Base-by-base conservation (phyloP, 305 asterid species). In the Withania somnifera region DNA sequence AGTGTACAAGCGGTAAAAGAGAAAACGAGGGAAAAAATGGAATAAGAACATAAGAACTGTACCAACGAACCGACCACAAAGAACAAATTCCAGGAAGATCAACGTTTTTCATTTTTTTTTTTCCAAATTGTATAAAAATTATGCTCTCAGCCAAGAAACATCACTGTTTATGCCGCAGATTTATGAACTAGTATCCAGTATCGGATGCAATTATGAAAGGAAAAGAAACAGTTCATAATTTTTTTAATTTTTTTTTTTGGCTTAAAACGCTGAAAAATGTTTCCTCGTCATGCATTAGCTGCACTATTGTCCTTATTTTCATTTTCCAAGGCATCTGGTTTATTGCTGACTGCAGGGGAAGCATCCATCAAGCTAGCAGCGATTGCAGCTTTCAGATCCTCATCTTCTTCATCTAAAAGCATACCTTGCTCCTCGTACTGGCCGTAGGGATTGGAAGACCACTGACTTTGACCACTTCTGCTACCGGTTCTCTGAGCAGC, bases 331-430 rank as follows among this genome's bases (percentile, higher is more conserved):
- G 73, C 22, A 42, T 82, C 85, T 45, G 87, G 80, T 75, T 75
- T 75, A 76, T 0, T 38, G 83, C 78, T 64, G 61, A 50, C 54
- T 5, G 84, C 85, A 2, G 90, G 85, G n/a, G 92, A 78, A 19
- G 97, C 88, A 69, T 96, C 98, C 88, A 89, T 54, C 91, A 96
- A 84, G 87, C 98, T 94, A 61, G 98, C 98, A 83, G 97, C 97
- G 71, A 96, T 96, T 22, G 99, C 99, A 82, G 97, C 97, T 89
- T 90, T 94, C 88, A 96, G 81, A 88, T 93, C 99, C 86, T 91
- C 98, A 15, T 94, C 99, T 22, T 94, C 98, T 45, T 89, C 92
- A 40, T 88, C 94, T 36, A 61, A 36, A 4, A 61, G 61, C 71
- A 84, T 36, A 19, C 80, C 91, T 15, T 45, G 85, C 7, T 84